phyloP scores from a whole-genome alignment of 2,329 filamentous ascomycete genomes.

The Tolypocladium ovalisporum region DNA sequence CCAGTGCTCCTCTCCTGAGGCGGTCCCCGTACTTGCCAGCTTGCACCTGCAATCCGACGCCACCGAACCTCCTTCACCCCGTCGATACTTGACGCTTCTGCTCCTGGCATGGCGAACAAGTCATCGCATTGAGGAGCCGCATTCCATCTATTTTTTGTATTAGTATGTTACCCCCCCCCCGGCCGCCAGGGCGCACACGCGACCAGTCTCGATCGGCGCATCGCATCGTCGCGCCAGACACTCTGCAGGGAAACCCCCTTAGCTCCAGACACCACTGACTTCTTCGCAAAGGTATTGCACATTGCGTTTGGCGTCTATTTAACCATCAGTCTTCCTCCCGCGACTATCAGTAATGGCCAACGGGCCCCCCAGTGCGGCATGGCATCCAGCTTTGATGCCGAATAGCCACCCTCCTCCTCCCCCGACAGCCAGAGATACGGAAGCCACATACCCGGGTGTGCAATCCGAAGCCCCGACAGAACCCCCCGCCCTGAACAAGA shows the following conservation, averaged over 20 bases:
- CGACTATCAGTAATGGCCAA: slow-evolving; percentile 22
- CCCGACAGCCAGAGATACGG: not conserved
- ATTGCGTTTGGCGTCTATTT: slow-evolving; percentile 4
- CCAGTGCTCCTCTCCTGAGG: not conserved
- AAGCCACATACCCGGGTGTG: not conserved
- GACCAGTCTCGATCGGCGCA: not conserved
- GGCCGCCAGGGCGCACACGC: not conserved
- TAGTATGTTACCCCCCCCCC: slow-evolving; percentile 3
- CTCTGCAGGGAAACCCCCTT: not conserved
- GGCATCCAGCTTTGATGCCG: slow-evolving; percentile 31
- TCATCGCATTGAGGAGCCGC: slow-evolving; percentile 5
- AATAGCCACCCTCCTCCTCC: slow-evolving; percentile 7
- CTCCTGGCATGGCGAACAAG: slow-evolving; percentile 9
- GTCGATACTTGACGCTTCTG: not conserved
- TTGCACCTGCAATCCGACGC: slow-evolving; percentile 12
- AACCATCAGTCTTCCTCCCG: slow-evolving; percentile 1
- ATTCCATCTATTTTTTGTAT: slow-evolving; percentile 8
- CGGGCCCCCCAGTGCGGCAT: slow-evolving; percentile 23
- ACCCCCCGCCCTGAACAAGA: slow-evolving; percentile 1
- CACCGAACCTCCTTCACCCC: not conserved
- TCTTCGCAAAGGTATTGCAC: not conserved
- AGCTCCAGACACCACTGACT: slow-evolving; percentile 1
- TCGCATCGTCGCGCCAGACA: not conserved
- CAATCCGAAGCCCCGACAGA: slow-evolving; percentile 5
- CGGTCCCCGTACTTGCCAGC: slow-evolving; percentile 12